Conservation (phyloP, 768 basidiomycete genomes). For the Leccinum fibrillosum region DNA sequence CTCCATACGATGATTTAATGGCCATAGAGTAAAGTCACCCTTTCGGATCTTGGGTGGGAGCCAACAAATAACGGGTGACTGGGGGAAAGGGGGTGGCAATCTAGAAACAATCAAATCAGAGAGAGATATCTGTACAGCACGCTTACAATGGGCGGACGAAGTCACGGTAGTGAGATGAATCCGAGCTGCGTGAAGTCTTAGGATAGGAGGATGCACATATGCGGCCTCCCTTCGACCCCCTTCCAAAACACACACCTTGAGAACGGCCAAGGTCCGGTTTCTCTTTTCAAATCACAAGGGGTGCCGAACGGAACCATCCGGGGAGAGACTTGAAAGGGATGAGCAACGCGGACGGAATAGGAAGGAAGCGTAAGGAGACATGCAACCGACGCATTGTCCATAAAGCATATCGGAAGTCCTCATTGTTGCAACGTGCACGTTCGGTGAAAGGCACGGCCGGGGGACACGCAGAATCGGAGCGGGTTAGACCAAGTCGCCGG, state of each 20-base stretch:
- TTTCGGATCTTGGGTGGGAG: constrained; percentile 10
- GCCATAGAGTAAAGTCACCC: too few species aligned
- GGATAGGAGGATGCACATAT: background rate
- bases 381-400: background rate
- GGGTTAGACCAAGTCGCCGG: background rate
- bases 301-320: constrained; percentile 4
- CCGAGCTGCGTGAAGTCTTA: constrained; percentile 9
- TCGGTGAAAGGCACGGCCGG: background rate
- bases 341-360: constrained; percentile 3
- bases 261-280: constrained; percentile 3
- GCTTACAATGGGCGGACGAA: too few species aligned
- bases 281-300: constrained; percentile 1
- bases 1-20: background rate
- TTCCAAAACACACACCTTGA: too few species aligned
- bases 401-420: constrained; percentile 13
- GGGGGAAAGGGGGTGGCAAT: background rate
- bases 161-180: constrained; percentile 6
- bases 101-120: constrained; percentile 6
- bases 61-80: background rate
- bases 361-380: background rate
- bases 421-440: constrained; percentile 14
- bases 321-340: background rate
- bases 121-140: too few species aligned
- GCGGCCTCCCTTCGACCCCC: background rate
- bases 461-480: background rate